Percentiles rank a stretch among this genome's conserved stretches.
Evolutionary conservation across 2,329 filamentous ascomycete species (phyloP).

Genomic region (Penicillium aurantiogriseum): DNA sequence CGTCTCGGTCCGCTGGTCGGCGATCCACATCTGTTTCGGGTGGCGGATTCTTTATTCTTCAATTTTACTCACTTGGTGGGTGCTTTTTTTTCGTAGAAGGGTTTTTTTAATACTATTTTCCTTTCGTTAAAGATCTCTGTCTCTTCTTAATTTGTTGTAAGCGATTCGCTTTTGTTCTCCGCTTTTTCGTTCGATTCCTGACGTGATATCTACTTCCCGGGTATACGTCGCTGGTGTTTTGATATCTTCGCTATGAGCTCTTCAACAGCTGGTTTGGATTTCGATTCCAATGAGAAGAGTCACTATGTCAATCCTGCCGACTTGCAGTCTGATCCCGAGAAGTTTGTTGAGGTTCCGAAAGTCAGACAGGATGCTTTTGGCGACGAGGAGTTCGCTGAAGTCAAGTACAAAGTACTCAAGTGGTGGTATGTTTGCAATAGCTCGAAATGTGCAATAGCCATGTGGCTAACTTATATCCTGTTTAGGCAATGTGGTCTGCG

Average conservation of each 20-base stretch:
- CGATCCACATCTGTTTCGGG: slow-evolving; percentile 8
- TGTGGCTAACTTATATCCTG: background rate
- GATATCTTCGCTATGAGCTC: slow-evolving; percentile 13
- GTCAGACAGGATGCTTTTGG: slow-evolving; percentile 38
- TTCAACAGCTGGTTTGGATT: background rate
- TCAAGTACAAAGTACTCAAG: slow-evolving; percentile 52
- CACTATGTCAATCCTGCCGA: background rate
- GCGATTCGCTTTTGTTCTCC: background rate
- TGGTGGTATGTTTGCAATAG: slow-evolving; percentile 40
- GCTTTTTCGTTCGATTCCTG: background rate
- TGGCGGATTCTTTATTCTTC: slow-evolving; percentile 10
- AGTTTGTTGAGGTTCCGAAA: slow-evolving; percentile 11
- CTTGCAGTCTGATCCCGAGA: slow-evolving; percentile 21
- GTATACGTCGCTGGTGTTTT: background rate
- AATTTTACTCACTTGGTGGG: background rate
- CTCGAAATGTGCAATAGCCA: background rate
- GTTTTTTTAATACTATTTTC: background rate
- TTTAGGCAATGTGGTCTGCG: slow-evolving; percentile 44
- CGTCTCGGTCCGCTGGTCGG: slow-evolving; percentile 7
- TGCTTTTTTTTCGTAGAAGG: background rate
- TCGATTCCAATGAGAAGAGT: background rate
- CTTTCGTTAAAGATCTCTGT: background rate
- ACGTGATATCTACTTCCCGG: background rate
- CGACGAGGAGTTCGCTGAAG: slow-evolving; percentile 41
- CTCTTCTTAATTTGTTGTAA: background rate